Conservation (phyloP, 1,284 basidiomycete species). For the Porogramme epimiltina region DNA sequence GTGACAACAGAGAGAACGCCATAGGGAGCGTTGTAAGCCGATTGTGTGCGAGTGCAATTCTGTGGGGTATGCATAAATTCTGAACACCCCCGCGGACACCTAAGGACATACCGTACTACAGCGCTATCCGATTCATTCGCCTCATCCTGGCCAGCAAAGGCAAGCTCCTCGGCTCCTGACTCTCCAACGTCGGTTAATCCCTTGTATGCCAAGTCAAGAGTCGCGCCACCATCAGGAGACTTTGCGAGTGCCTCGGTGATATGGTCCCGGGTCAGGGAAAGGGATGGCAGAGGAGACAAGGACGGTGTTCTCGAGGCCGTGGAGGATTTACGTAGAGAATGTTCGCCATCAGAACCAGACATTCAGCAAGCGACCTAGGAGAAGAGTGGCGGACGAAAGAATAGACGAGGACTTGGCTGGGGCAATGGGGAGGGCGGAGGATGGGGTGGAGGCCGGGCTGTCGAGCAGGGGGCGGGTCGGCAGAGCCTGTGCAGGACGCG, state of each 20-base stretch:
- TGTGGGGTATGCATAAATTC: constrained; percentile 31
- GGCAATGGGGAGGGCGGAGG: not conserved
- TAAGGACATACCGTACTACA: constrained; percentile 66
- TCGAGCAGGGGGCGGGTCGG: not conserved
- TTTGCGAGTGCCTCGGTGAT: constrained; percentile 67
- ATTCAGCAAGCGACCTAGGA: constrained; percentile 15
- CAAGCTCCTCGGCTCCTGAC: constrained; percentile 74
- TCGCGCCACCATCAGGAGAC: constrained; percentile 79
- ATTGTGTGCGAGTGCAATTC: constrained; percentile 89
- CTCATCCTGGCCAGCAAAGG: constrained; percentile 54
- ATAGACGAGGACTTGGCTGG: not conserved
- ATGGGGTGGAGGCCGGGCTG: not conserved
- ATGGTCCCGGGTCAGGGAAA: constrained; percentile 53
- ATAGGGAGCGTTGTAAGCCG: constrained; percentile 79
- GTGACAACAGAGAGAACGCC: constrained; percentile 76
- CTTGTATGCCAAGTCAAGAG: constrained; percentile 81
- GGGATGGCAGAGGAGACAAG: constrained; percentile 34
- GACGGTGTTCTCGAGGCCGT: constrained; percentile 22
- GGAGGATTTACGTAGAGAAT: constrained; percentile 20
- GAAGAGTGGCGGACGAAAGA: not conserved
- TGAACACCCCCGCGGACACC: not conserved
- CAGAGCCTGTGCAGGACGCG: constrained; percentile 14
- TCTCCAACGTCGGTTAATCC: constrained; percentile 75
- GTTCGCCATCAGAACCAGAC: constrained; percentile 25
- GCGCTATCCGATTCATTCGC: constrained; percentile 52